These are phyloP conservation scores for Mesembryanthemum crystallinum DNA, from an alignment of 148 eudicot species.

Conservation along the genomic window DNA sequence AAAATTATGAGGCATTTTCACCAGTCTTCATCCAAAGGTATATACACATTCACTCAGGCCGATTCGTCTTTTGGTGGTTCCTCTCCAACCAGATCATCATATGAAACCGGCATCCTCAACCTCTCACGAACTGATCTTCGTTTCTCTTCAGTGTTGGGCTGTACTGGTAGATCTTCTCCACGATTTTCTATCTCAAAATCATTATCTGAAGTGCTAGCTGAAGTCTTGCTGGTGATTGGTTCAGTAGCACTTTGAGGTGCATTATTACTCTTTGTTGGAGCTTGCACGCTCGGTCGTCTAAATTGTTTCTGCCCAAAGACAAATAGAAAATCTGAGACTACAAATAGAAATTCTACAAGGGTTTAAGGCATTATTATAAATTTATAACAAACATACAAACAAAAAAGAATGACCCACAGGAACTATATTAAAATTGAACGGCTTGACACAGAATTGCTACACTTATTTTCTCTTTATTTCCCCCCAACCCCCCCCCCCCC, in stretches of 20 bases:
- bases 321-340: constrained; percentile 8
- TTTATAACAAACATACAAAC: too few species aligned
- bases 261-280: constrained; percentile 16
- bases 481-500: too few species aligned
- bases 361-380: not conserved
- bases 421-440: too few species aligned
- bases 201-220: constrained; percentile 27
- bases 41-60: not conserved
- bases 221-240: constrained; percentile 17
- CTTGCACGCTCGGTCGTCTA: constrained; percentile 32
- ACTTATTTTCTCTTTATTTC: too few species aligned
- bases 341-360: not conserved
- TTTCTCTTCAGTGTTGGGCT: constrained; percentile 26
- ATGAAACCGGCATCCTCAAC: constrained; percentile 61
- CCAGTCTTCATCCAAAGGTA: not conserved
- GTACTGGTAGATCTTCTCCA: constrained; percentile 25
- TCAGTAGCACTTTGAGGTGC: constrained; percentile 19
- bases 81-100: constrained; percentile 61
- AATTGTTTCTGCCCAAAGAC: constrained; percentile 58
- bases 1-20: not conserved
- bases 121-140: constrained; percentile 53
- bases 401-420: too few species aligned
- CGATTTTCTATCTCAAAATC: constrained; percentile 18
- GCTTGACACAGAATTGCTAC: too few species aligned
- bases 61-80: constrained; percentile 27